Conservation (phyloP, 371 early-diverging fungal genomes). For the Mortierella sp. region DNA sequence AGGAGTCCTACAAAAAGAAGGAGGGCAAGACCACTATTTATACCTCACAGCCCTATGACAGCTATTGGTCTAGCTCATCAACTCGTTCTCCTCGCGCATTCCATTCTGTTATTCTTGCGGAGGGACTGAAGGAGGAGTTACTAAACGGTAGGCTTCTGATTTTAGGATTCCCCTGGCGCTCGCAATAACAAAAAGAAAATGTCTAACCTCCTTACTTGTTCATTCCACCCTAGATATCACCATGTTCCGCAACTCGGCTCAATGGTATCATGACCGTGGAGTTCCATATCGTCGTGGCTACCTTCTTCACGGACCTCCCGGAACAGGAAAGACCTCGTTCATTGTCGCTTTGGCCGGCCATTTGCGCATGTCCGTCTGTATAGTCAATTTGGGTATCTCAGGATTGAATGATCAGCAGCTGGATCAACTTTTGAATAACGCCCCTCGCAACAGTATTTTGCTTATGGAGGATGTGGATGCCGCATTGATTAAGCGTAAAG, state of each 20-base stretch:
- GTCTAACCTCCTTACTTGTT: not conserved
- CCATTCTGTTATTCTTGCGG: constrained; percentile 54
- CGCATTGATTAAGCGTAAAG: constrained; percentile 59
- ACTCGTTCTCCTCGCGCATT: constrained; percentile 53
- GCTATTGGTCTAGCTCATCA: constrained; percentile 46
- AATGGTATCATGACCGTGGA: constrained; percentile 62
- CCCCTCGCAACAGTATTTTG: constrained; percentile 83
- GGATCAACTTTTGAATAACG: constrained; percentile 72
- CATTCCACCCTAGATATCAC: constrained; percentile 26
- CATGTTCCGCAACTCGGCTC: constrained; percentile 48
- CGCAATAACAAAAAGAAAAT: not conserved
- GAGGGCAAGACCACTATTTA: constrained; percentile 56
- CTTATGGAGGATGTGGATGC: constrained; percentile 94
- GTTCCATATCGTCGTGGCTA: constrained; percentile 81
- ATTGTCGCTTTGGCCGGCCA: constrained; percentile 84
- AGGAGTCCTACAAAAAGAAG: constrained; percentile 55
- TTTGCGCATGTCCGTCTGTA: constrained; percentile 79
- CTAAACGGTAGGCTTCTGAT: constrained; percentile 22
- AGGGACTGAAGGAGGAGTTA: constrained; percentile 54
- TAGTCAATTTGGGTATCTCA: constrained; percentile 77
- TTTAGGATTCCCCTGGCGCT: no score
- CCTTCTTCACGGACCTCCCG: constrained; percentile 83
- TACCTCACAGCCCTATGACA: constrained; percentile 52
- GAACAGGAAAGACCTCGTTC: constrained; percentile 90
- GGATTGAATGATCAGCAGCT: constrained; percentile 73